phyloP scores from a whole-genome alignment of 169 alveolate genomes.

The Cryptosporidium sp. region DNA sequence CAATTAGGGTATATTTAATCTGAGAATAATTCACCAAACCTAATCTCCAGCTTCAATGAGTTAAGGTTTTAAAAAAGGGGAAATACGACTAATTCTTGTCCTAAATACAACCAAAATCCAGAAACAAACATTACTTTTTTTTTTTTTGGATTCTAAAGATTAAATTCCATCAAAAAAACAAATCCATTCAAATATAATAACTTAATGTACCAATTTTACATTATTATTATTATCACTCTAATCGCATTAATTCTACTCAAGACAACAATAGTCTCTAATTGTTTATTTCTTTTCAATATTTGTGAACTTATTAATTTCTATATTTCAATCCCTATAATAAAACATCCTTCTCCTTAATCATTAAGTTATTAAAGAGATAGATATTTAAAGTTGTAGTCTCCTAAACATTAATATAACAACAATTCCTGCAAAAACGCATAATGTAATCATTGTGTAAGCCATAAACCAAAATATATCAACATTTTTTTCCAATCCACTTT shows the following conservation, averaged over 20 bases:
- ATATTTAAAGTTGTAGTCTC: constrained; percentile 35
- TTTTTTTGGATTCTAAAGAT: too few species aligned
- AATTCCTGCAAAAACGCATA: constrained; percentile 74
- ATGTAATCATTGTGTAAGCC: constrained; percentile 80
- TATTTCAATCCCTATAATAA: background rate
- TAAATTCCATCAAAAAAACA: too few species aligned
- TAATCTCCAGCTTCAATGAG: background rate
- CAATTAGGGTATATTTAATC: background rate
- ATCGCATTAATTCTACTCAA: background rate
- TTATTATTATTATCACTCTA: background rate
- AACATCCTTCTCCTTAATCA: background rate
- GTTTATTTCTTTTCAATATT: too few species aligned
- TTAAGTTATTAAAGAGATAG: background rate
- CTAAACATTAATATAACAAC: constrained; percentile 65
- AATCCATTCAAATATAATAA: too few species aligned
- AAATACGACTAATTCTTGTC: too few species aligned
- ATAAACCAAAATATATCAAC: constrained; percentile 81
- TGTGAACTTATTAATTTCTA: background rate
- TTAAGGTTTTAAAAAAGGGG: background rate
- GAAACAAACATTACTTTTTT: too few species aligned
- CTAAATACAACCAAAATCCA: background rate
- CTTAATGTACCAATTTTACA: background rate
- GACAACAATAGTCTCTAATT: background rate
- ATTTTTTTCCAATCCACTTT: constrained; percentile 82
- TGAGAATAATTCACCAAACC: too few species aligned